Conservation (phyloP, 2,329 filamentous ascomycete genomes). For the Nigrospora oryzae region DNA sequence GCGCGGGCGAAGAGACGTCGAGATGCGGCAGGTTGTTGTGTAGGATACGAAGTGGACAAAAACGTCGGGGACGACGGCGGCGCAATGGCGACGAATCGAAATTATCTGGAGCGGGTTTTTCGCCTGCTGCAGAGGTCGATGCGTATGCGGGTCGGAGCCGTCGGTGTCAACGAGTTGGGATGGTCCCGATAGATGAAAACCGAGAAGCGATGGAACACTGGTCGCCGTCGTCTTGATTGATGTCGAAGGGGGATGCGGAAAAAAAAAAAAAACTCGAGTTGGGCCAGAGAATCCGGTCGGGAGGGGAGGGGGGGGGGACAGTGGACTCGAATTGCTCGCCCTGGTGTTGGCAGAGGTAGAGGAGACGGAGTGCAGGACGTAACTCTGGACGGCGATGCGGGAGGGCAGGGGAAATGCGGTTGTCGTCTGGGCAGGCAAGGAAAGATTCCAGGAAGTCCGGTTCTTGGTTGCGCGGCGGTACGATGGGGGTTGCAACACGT, state of each 20-base stretch:
- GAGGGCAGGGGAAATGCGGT: no score
- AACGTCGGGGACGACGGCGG: not conserved
- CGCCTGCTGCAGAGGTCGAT: not conserved
- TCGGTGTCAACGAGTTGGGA: not conserved
- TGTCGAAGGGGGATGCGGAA: not conserved
- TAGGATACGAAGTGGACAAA: not conserved
- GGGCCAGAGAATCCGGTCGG: no score
- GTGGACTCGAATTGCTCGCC: no score
- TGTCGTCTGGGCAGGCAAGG: no score
- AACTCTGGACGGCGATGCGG: no score
- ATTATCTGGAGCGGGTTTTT: not conserved
- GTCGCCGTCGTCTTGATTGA: constrained; percentile 1
- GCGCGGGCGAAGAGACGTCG: not conserved
- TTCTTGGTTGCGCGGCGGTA: no score
- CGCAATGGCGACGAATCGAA: not conserved
- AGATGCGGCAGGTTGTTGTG: not conserved
- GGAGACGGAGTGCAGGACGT: no score
- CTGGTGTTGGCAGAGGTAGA: no score
- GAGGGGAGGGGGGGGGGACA: no score
- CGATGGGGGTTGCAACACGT: no score
- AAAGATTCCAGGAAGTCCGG: no score
- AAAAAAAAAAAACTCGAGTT: no score
- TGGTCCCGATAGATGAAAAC: not conserved
- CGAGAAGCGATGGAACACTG: not conserved
- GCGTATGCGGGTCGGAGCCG: not conserved